Percentiles rank a stretch among this genome's conserved stretches.
phyloP scores from a whole-genome alignment of 768 basidiomycete genomes.

The Suillus discolor region DNA sequence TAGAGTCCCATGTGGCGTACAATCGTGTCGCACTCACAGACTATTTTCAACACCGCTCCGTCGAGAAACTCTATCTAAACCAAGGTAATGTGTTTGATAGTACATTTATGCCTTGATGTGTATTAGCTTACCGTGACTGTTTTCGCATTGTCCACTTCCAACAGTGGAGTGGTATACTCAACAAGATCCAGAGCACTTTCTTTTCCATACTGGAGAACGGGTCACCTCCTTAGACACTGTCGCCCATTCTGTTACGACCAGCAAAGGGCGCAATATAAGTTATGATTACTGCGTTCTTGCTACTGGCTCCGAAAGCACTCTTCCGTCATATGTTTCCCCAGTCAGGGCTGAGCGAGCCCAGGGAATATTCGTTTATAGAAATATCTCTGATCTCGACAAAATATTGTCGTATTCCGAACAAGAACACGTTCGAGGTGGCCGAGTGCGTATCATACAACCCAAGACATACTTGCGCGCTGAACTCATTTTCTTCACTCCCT shows the following conservation, averaged over 20 bases:
- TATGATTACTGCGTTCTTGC: conserved; percentile 71
- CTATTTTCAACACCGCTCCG: conserved; percentile 60
- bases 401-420: conserved; percentile 62
- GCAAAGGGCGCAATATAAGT: conserved; percentile 42
- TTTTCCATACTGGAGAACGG: conserved; percentile 51
- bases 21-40: conserved; percentile 56
- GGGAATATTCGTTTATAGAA: conserved; percentile 75
- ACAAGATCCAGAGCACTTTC: conserved; percentile 58
- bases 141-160: conserved; percentile 18
- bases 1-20: conserved; percentile 52
- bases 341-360: conserved; percentile 40
- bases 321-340: conserved; percentile 58
- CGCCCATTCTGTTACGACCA: conserved; percentile 48
- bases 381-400: conserved; percentile 64
- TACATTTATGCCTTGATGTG: not conserved
- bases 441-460: conserved; percentile 16
- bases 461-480: not conserved
- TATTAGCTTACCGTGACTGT: conserved; percentile 1
- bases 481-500: not conserved
- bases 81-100: conserved; percentile 30
- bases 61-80: conserved; percentile 64
- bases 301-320: conserved; percentile 66
- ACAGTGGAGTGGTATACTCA: conserved; percentile 58
- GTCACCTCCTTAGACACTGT: conserved; percentile 42
- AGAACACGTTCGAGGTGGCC: conserved; percentile 39